Evolutionary conservation across 140 eudicot genomes (phyloP), one percentile per base, ranked within the genome.

Genomic region (Oenanthe javanica): DNA sequence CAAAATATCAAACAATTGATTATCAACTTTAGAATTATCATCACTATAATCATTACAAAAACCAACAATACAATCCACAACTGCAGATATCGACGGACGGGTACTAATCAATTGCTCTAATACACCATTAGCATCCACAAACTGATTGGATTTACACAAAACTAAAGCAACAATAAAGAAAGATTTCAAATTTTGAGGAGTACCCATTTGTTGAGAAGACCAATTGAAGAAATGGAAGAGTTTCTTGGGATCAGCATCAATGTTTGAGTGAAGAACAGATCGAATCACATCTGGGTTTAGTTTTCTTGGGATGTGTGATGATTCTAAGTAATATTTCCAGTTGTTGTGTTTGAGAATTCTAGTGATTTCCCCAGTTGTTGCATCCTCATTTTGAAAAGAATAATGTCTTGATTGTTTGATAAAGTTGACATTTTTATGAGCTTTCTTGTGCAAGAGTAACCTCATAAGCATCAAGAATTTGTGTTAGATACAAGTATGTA

Each of bases 171-270:
- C 78, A 85, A 90, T 81, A 9, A 88, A 83, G 76, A 84, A 83
- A 67, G 96, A 92, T 14, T 86, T 81, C 69, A 87, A 86, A 77
- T 85, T 85, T 67, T 85, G 97, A 86, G 86, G 72, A 72, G 74
- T 85, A 92, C 93, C 94, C 83, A 89, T 72, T 85, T 89, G 89
- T 51, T 82, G 81, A 80, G 70, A 48, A 9, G 96, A 88, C 97
- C 97, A 92, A 75, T 79, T 78, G 89, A 94, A 94, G 93, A 94
- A 94, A 64, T 87, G 88, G 59, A 87, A 84, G 19, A 90, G 89
- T 45, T 87, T 89, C 80, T 80, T 85, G 51, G 97, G 96, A 75
- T 92, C 91, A 31, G 67, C 61, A n/a, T 82, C 66, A 10, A 80
- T 85, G 74, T 84, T 85, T 31, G 81, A 85, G 31, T 79, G 86